Evolutionary conservation across 371 early-diverging fungal genomes (phyloP).

Genomic region (Mucor plumbeus): DNA sequence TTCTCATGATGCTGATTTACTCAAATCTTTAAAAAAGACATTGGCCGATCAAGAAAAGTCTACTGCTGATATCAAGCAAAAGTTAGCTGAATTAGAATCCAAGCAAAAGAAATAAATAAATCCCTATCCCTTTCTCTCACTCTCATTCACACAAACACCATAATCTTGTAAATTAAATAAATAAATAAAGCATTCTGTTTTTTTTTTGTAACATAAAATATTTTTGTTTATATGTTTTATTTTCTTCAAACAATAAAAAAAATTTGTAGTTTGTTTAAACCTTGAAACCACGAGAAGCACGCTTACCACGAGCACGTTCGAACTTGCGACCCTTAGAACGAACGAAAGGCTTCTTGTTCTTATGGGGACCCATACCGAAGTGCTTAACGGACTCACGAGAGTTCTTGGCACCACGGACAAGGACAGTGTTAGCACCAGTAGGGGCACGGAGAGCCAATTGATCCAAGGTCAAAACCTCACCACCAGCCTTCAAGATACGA

Average conservation of each 20-base stretch:
- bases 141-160: not conserved
- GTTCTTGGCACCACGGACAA: conserved; percentile 89
- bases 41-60: conserved; percentile 35
- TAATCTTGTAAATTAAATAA: not conserved
- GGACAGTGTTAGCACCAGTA: conserved; percentile 93
- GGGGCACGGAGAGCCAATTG: conserved; percentile 98
- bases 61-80: conserved; percentile 31
- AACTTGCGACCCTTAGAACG: conserved; percentile 99
- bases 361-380: conserved; percentile 78
- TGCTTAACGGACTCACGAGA: conserved; percentile 97
- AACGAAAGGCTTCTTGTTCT: conserved; percentile 89
- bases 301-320: conserved; percentile 98
- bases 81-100: conserved; percentile 28
- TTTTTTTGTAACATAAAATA: not conserved
- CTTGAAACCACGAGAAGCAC: conserved; percentile 95
- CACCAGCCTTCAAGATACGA: conserved; percentile 97
- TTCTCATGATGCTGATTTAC: conserved; percentile 45
- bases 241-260: conserved; percentile 2
- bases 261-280: conserved; percentile 53
- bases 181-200: not conserved
- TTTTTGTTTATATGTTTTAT: not conserved
- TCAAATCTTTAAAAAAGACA: conserved; percentile 37
- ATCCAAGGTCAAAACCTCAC: conserved; percentile 97
- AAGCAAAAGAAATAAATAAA: conserved; percentile 12
- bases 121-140: not conserved